These are phyloP conservation scores for Stygiomarasmius scandens DNA, from an alignment of 1,284 basidiomycete species.

Conservation along the genomic window DNA sequence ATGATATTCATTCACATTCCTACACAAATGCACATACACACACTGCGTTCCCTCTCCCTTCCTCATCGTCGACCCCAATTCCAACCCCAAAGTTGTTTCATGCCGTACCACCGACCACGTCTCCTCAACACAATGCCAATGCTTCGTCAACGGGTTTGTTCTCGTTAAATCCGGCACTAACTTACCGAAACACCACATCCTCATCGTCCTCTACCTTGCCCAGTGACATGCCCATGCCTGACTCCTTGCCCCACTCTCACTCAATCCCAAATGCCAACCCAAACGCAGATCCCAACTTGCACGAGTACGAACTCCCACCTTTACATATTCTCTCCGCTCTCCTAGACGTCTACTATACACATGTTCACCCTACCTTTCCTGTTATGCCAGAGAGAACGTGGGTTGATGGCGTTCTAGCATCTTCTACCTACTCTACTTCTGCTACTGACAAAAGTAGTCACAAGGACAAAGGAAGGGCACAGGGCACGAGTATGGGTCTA, in stretches of 20 bases:
- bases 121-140: no score
- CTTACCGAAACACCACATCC: no score
- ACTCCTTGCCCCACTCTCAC: no score
- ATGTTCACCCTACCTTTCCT: constrained; percentile 27
- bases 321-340: constrained; percentile 25
- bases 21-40: not conserved
- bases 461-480: not conserved
- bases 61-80: not conserved
- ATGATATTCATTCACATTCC: not conserved
- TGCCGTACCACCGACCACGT: not conserved
- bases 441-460: no score
- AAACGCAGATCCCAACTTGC: not conserved
- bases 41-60: not conserved
- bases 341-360: constrained; percentile 26
- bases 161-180: no score
- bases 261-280: not conserved
- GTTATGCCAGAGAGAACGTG: constrained; percentile 23
- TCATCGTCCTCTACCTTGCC: no score
- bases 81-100: not conserved
- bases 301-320: constrained; percentile 26
- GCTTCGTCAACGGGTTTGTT: no score
- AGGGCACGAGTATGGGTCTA: not conserved
- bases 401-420: constrained; percentile 13
- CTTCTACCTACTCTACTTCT: no score
- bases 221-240: no score